Base-by-base conservation (phyloP, 2,329 filamentous ascomycete species). In the Colletotrichum sp. region DNA sequence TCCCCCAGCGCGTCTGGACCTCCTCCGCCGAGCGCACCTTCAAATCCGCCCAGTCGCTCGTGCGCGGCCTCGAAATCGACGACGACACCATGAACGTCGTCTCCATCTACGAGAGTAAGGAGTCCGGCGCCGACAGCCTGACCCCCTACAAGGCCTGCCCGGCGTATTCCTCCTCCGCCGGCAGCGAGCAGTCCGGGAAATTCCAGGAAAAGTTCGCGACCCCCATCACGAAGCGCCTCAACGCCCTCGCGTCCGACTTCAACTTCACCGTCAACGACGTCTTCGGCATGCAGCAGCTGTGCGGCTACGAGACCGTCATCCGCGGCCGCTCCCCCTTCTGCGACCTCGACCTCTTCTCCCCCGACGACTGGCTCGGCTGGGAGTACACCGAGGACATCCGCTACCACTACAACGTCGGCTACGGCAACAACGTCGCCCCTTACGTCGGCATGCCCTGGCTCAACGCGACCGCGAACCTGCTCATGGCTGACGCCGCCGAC, bases 91-190 rank as follows among this genome's bases (percentile, higher is more conserved):
- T 92, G 76, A 84, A 89, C 63, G 86, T 92, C 9, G 87, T 91
- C 60, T 86, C 86, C 78, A 85, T 93, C 68, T 88, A 88, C 77
- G 92, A 93, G 81, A 88, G 88, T 24, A 81, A 90, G 72, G 85
- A 92, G 76, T 85, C 88, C 4, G 92, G 92, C 21, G 92, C 92
- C 10, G 86, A 93, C 80, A 88, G 84, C 63, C 82, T 93, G 78
- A 94, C 92, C 2, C 92, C 92, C 0, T 93, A 94, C 83, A 90
- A 91, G 81, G 88, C 88, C 52, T 94, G 93, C 79, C 91, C 92
- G 15, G 90, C 89, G 15, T 94, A 93, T 82, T 91, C 89, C 60
- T 87, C 87, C 2, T 89, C 89, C 4, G 86, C 87, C 5, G 92
- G 92, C 4, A 90, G 89, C 78, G 84, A 92, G 5, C 88, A 93